phyloP scores from a whole-genome alignment of 192 early-diverging fungal genomes.

The Coemansia sp. region DNA sequence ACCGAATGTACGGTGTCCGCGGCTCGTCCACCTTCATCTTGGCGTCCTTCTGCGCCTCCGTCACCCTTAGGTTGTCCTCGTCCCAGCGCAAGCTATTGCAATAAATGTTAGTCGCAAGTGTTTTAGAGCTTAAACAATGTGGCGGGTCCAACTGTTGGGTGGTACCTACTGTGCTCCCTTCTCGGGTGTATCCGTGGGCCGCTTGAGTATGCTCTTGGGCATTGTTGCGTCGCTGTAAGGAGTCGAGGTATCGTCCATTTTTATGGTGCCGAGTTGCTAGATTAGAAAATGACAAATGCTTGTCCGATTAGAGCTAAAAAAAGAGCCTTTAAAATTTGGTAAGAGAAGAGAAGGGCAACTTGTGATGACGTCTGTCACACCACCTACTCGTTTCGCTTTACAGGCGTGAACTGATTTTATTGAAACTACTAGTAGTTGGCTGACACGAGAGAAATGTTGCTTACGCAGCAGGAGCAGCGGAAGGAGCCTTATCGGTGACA shows the following conservation, averaged over 20 bases:
- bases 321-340: background rate
- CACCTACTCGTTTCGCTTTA: background rate
- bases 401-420: too few relatives aligned
- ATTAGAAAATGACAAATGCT: background rate
- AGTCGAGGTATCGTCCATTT: conserved; percentile 6
- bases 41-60: conserved; percentile 83
- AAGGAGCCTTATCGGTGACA: background rate
- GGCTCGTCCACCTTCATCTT: conserved; percentile 98
- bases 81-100: conserved; percentile 81
- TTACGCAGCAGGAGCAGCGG: conserved; percentile 6
- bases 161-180: conserved; percentile 37
- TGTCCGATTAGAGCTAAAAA: background rate
- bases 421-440: background rate
- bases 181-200: conserved; percentile 18
- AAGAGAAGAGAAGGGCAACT: background rate
- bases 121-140: background rate
- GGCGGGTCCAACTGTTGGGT: background rate
- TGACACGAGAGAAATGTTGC: background rate
- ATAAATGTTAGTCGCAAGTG: background rate
- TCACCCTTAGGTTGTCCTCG: conserved; percentile 87
- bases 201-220: conserved; percentile 55
- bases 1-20: conserved; percentile 92
- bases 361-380: conserved; percentile 6
- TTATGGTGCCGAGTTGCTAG: background rate
- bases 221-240: conserved; percentile 19